Evolutionary conservation across 2,329 filamentous ascomycete genomes (phyloP), one percentile per base, ranked within the genome.

Genomic region (Aspergillus fischeri): DNA sequence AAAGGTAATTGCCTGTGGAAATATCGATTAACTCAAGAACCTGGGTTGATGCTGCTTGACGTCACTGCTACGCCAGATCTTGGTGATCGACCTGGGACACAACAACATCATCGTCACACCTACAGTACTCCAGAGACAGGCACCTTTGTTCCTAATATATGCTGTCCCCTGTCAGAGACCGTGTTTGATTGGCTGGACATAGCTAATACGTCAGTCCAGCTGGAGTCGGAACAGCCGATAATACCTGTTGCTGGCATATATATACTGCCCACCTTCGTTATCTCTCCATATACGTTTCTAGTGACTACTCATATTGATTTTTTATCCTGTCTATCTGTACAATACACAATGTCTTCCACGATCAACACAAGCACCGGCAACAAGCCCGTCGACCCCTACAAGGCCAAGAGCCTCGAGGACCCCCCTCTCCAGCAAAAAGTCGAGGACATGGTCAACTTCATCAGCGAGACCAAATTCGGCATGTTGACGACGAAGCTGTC

Each of bases 401-500:
- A 85, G 70, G 85, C 89, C 59, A 84, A 87, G 76, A 92, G 90
- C 77, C 79, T 85, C 57, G 82, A 91, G 67, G 91, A 96, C 49
- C 77, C 84, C 64, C 79, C 86, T 3, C 75, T 91, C 35, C 83
- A 89, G 65, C 83, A 90, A 62, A 96, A 95, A 79, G 80, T 95
- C 61, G 82, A 88, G 58, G 90, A 89, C 58, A 82, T 96, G 42
- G 78, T 81, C 66, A 77, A 80, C 14, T 96, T 96, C 74, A 83
- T 90, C 70, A 81, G 83, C 41, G 80, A 81, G 60, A 83, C 82
- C 79, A 96, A 95, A 77, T 95, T 91, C 71, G 90, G 89, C 74
- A 90, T 96, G 88, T 86, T 96, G 85, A 94, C 91, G 8, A 95
- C 92, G 24, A 82, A 86, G 51, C 58, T 68, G 41, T 86, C 82